Base-by-base conservation (phyloP, 345 rosid species). In the Eucalyptus globulus region DNA sequence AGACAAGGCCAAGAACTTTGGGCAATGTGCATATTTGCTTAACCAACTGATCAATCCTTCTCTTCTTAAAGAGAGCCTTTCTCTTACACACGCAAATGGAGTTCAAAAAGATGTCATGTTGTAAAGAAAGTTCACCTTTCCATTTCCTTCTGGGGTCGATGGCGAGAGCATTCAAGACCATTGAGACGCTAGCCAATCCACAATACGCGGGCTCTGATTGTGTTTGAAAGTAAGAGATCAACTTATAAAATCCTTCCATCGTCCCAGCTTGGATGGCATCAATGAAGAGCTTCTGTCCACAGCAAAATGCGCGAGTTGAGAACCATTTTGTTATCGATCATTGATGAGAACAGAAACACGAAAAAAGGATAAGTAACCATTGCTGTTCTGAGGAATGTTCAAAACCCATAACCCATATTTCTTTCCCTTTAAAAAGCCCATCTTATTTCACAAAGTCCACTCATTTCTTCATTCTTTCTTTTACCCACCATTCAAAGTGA, bases 191-290 rank as follows among this genome's bases (percentile, higher is more conserved):
- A 47, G 99, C 99, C 89, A 96, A 90, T 44, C 99, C 99, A 91
- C 98, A 97, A 91, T 93, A 96, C 0, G 97, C 98, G 27, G 99
- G 98, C 94, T 97, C 99, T 3, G 99, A 97, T 65, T 97, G 99
- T 4, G 99, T 97, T 91, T 97, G 98, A 53, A 96, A 97, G 90
- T 95, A 92, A 49, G 99, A 96, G 89, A 96, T 94, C 91, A 97
- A 90, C 93, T 91, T 94, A 87, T 94, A 97, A 90, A 96, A 97
- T 22, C 99, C 97, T 92, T 97, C 99, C 99, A 96, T 96, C 4
- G 99, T 96, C 17, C 98, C 99, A 76, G 94, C 93, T 91, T 95
- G 97, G 93, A 96, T 94, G 14, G 99, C 95, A 90, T 97, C 99
- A 15, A 90, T 89, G 91, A 97, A 97, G 88, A 97, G 96, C 94